phyloP scores from a whole-genome alignment of 176 grass and related monocot genomes.

The Paspalum vaginatum region DNA sequence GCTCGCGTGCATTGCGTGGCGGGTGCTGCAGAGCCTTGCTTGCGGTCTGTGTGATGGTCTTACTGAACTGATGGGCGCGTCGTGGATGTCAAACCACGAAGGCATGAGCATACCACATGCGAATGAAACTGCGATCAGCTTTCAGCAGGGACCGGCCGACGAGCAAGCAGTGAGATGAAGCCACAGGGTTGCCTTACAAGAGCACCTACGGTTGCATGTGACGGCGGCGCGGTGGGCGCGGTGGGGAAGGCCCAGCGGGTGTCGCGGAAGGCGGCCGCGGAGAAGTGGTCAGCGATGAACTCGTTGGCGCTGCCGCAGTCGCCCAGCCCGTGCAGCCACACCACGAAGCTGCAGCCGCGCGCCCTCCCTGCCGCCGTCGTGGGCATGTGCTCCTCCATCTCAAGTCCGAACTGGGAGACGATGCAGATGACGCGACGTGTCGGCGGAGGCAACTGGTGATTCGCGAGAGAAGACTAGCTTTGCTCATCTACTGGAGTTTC shows the following conservation, averaged over 20 bases:
- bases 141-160: not conserved
- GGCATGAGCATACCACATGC: slow-evolving; percentile 72
- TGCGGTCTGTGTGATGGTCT: too few relatives aligned
- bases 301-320: slow-evolving; percentile 69
- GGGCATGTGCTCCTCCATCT: slow-evolving; percentile 20
- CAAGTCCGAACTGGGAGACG: not conserved
- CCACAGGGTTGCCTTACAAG: too few relatives aligned
- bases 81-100: slow-evolving; percentile 81
- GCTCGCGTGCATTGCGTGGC: too few relatives aligned
- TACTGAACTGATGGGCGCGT: slow-evolving; percentile 62
- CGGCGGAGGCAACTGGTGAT: too few relatives aligned
- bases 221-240: slow-evolving; percentile 52
- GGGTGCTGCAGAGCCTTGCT: too few relatives aligned
- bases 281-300: slow-evolving; percentile 48
- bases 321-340: slow-evolving; percentile 75
- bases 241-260: slow-evolving; percentile 69
- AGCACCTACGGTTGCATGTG: slow-evolving; percentile 61
- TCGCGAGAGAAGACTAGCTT: too few relatives aligned
- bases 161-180: too few relatives aligned
- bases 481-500: too few relatives aligned
- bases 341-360: slow-evolving; percentile 33
- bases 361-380: not conserved
- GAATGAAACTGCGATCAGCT: too few relatives aligned
- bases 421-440: not conserved
- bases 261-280: slow-evolving; percentile 47